Evolutionary conservation across 108 stramenopile species (phyloP), one percentile per base, ranked within the genome.

Genomic region (Craspedostauros australis): DNA sequence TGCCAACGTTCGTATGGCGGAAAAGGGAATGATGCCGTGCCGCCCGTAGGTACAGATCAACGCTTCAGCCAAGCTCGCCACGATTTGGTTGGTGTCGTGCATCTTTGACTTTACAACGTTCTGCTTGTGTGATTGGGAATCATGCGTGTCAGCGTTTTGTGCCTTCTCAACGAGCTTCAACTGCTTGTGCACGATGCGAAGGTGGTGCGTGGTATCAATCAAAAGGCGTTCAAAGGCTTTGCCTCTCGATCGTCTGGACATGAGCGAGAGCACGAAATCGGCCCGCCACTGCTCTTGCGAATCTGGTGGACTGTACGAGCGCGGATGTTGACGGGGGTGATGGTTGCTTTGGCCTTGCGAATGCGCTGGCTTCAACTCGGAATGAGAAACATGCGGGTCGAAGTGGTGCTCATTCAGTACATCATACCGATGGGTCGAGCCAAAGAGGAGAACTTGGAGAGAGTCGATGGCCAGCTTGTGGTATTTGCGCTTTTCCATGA

Each of bases 221-320:
- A 87, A 33, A 16, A 91, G 53, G 6, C 90, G 66, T 15, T 86
- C 86, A 27, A 76, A 77, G 25, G 86, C 86, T 57, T 91, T 91
- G 8, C 90, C 90, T 28, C 86, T 68, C 34, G 79, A 75, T 49
- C 86, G 59, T 31, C 90, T 48, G 5, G 80, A 76, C 7, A 88
- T 48, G 8, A 83, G n/a, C n/a, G n/a, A n/a, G n/a, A n/a, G n/a
- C n/a, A n/a, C n/a, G n/a, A n/a, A n/a, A n/a, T n/a, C n/a, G n/a
- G n/a, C n/a, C n/a, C n/a, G n/a, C n/a, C n/a, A n/a, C n/a, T n/a
- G n/a, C n/a, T n/a, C n/a, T n/a, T n/a, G n/a, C n/a, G n/a, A n/a
- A n/a, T n/a, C n/a, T n/a, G n/a, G n/a, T n/a, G n/a, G n/a, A n/a
- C n/a, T n/a, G n/a, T n/a, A n/a, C n/a, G n/a, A n/a, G n/a, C n/a